Evolutionary conservation across 2,329 filamentous ascomycete genomes (phyloP), one percentile per base, ranked within the genome.

Genomic region (Aureobasidium sp.): DNA sequence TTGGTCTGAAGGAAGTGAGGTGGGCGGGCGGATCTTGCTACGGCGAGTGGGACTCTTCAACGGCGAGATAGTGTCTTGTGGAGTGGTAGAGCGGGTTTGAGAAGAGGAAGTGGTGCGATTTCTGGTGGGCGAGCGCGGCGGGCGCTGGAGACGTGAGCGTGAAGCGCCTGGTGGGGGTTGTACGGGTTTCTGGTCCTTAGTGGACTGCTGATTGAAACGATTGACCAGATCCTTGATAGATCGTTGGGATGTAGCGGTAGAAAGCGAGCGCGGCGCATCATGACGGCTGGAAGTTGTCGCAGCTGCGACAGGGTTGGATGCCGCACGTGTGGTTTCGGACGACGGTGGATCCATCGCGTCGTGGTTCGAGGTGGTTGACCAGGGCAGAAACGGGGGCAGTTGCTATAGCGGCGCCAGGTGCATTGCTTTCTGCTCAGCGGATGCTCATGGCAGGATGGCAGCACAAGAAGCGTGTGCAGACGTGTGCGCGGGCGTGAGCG

Each of bases 211-310:
- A 73, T 93, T 89, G 75, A 93, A 94, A 60, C 83, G 86, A 73
- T 87, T 90, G 68, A 89, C 86, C 64, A 94, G 79, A 70, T 94
- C 89, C 75, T 87, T 90, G 67, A 94, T 88, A 63, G 87, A 92
- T n/a, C 85, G 80, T 66, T 87, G 81, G 66, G 76, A 74, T 65
- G 66, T 70, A 34, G 63, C 47, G 34, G 70, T 68, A 16, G 70
- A 67, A 27, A 70, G 66, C 30, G 70, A 64, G 13, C 68, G 68
- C 21, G 70, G 69, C 59, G 62, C 68, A 65, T 61, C 66, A 41
- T 69, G 63, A 13, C 16, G 44, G 8, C n/a, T 5, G 8, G 64
- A 48, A 34, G 42, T 27, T 9, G 32, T 47, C 14, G 53, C 25
- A 21, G 61, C 27, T 34, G 53, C 47, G 39, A 58, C 53, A 30